These are phyloP conservation scores for Lactuca saligna DNA, from an alignment of 129 eudicot species.

Conservation along the genomic window DNA sequence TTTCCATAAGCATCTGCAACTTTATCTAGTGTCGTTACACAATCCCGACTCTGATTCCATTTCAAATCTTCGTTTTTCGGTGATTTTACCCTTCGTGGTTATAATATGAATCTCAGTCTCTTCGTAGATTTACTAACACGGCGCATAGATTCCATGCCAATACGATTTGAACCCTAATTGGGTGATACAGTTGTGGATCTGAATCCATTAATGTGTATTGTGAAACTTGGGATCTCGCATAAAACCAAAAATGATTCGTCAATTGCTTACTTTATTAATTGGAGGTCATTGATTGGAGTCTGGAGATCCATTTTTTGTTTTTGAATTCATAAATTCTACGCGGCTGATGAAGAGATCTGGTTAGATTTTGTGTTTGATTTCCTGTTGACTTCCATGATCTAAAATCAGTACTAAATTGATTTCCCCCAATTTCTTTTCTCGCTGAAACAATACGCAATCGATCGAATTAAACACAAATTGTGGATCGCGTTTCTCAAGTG, in stretches of 20 bases:
- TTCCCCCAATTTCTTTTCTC: not conserved
- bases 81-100: not conserved
- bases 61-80: not conserved
- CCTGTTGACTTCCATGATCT: conserved; percentile 25
- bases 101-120: not conserved
- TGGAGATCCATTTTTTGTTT: not conserved
- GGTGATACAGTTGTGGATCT: conserved; percentile 8
- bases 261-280: not conserved
- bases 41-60: conserved; percentile 2
- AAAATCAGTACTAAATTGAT: conserved; percentile 16
- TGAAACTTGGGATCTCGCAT: not conserved
- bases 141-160: not conserved
- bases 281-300: not conserved
- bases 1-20: not conserved
- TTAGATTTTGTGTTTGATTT: conserved; percentile 7
- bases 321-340: not conserved
- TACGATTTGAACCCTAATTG: not conserved
- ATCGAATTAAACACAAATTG: not conserved
- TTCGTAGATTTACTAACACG: not conserved
- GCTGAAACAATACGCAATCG: not conserved
- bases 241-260: not conserved
- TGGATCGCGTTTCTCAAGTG: not conserved
- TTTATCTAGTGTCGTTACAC: not conserved
- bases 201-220: not conserved
- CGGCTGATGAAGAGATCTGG: not conserved